These are phyloP conservation scores for Colletotrichum godetiae DNA, from an alignment of 2,329 filamentous ascomycete species.

Conservation along the genomic window DNA sequence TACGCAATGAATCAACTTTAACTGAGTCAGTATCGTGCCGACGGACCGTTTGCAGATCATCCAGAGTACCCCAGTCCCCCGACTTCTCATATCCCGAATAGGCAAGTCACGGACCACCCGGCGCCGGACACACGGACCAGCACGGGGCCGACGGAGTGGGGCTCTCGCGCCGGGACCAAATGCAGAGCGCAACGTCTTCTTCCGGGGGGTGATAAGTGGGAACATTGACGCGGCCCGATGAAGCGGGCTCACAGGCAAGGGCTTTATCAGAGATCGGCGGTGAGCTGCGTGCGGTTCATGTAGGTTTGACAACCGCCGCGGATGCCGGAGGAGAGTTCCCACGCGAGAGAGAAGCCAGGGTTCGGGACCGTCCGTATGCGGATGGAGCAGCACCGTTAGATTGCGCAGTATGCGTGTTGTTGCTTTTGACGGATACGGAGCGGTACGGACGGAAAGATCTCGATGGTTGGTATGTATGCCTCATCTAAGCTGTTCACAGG, in stretches of 20 bases:
- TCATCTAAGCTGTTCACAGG: neutral
- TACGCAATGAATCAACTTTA: neutral
- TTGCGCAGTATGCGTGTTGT: neutral
- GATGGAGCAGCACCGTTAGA: neutral
- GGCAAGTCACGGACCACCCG: conserved; percentile 22
- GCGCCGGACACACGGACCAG: conserved; percentile 10
- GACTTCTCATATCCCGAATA: neutral
- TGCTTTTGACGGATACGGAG: neutral
- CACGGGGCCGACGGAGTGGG: conserved; percentile 10
- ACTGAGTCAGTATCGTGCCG: neutral
- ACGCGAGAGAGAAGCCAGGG: neutral
- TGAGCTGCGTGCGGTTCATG: neutral
- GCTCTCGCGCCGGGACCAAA: neutral
- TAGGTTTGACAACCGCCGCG: conserved; percentile 9
- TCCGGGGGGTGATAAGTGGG: neutral
- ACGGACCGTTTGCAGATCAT: neutral
- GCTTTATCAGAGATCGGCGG: neutral
- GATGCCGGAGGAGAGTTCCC: neutral
- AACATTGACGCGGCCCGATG: neutral
- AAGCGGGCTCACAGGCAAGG: neutral
- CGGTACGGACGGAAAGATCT: neutral
- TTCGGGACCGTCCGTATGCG: neutral
- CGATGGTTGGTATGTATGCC: neutral
- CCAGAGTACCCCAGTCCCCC: neutral
- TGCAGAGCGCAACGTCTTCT: neutral